Percentiles rank a stretch among this genome's conserved stretches.
Conservation (phyloP, 2,329 filamentous ascomycete species). For the Fusarium sarcochroum region DNA sequence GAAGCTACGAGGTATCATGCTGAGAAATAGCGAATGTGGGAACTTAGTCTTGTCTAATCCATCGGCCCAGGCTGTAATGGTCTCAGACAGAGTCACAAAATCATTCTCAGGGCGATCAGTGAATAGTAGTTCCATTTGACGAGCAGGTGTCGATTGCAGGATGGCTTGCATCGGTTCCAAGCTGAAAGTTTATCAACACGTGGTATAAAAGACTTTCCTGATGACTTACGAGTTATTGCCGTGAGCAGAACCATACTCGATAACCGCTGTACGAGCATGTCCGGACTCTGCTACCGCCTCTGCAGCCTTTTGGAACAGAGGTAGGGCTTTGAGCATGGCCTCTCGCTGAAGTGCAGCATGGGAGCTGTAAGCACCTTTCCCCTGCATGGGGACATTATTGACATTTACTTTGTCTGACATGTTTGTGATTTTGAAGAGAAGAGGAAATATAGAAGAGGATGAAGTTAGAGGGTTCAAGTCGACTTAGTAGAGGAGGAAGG, state of each 20-base stretch:
- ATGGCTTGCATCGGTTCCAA: conserved; percentile 4
- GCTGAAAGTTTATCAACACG: not conserved
- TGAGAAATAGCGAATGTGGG: not conserved
- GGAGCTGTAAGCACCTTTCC: conserved; percentile 2
- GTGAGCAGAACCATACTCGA: conserved; percentile 7
- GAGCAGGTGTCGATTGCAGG: not conserved
- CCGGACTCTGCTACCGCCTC: not conserved
- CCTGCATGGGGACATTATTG: conserved; percentile 12
- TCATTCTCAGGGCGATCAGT: conserved; percentile 12
- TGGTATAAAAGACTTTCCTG: rapidly evolving
- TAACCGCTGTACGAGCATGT: not conserved
- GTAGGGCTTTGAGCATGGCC: conserved; percentile 1
- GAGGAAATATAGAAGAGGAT: too few relatives aligned
- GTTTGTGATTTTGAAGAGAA: too few relatives aligned
- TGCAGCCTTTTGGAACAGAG: not conserved
- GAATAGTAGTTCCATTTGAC: not conserved
- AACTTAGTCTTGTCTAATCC: not conserved
- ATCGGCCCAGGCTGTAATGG: not conserved
- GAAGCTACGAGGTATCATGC: conserved; percentile 11
- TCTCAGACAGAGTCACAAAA: not conserved
- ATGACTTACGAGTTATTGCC: conserved; percentile 5
- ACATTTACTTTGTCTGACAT: not conserved
- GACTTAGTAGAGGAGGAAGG: not conserved
- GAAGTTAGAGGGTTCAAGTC: too few relatives aligned
- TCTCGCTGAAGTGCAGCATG: conserved; percentile 2